Base-by-base conservation (phyloP, 1,284 basidiomycete genomes). In the Naganishia liquefaciens region DNA sequence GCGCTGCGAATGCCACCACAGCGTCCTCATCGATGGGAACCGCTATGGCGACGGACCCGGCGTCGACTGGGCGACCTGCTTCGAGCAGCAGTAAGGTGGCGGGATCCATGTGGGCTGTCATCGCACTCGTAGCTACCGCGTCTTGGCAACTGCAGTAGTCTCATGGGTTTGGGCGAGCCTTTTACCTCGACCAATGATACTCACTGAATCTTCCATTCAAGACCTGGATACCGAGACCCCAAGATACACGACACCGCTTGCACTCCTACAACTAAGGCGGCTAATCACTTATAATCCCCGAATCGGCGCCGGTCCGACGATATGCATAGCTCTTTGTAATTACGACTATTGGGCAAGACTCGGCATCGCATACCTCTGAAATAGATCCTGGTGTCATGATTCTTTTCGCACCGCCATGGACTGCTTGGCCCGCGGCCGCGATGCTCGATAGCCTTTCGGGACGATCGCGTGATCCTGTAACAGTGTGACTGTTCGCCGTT, bases 1-100 rank as follows among this genome's bases (percentile, higher is more conserved):
- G 55, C 4, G 55, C 55, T 33, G 46, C 46, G 6, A 50, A 60
- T 23, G 55, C 55, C 1, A 60, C 55, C 7, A 49, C 46, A 30
- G 46, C 21, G 11, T n/a, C 55, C 9, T 50, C 55, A 6, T 39
- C 55, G 0, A 37, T 53, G n/a, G 40, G 33, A 10, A 46, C 28
- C 15, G 28, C 46, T 10, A 13, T 13, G 9, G 33, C 33, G 10
- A 37, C 33, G 10, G 33, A 13, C 10, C 10, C 46, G 25, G 30
- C 55, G 17, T 60, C 46, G 28, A 19, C 46, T 10, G 49, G 46
- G 17, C 30, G 44, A 7, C 15, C 53, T 27, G 53, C 55, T 15
- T 60, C 55, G 1, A 46, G n/a, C 13, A 30, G 30, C 13, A 49
- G 2, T 2, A 49, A n/a, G 33, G 21, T 3, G 15, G 33, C 33